Percentiles rank a stretch among this genome's conserved stretches.
These are phyloP conservation scores for Fusarium sp. DNA, from an alignment of 2,329 filamentous ascomycete species.

Conservation along the genomic window DNA sequence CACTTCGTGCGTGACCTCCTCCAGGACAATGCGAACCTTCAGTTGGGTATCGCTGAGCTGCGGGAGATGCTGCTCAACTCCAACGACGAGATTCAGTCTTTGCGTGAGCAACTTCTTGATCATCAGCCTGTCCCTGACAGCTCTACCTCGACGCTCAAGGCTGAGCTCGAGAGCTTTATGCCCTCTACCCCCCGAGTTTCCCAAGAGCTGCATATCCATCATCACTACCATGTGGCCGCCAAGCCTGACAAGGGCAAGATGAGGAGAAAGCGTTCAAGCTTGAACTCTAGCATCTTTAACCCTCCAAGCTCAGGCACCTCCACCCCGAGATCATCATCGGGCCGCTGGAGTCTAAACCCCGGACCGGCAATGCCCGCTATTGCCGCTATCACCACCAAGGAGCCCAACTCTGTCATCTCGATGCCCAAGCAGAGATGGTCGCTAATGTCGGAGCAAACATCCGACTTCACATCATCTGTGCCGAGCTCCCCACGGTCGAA, in stretches of 20 bases:
- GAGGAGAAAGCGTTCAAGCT: conserved; percentile 78
- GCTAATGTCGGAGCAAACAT: conserved; percentile 63
- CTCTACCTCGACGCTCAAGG: conserved; percentile 69
- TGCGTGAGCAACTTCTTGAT: conserved; percentile 83
- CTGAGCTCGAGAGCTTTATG: conserved; percentile 74
- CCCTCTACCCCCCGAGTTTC: conserved; percentile 54
- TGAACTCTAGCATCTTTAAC: conserved; percentile 72
- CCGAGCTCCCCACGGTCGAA: conserved; percentile 86
- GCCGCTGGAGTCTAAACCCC: conserved; percentile 52
- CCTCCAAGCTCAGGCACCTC: conserved; percentile 59
- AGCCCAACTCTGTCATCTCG: conserved; percentile 64
- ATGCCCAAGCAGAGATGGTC: conserved; percentile 70
- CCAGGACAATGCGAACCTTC: conserved; percentile 93
- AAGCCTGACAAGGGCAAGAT: conserved; percentile 72
- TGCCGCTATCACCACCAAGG: conserved; percentile 56
- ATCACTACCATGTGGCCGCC: conserved; percentile 85
- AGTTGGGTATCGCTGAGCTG: conserved; percentile 90
- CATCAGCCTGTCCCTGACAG: conserved; percentile 76
- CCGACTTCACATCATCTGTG: conserved; percentile 78
- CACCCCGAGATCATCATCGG: conserved; percentile 55
- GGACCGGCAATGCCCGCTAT: conserved; percentile 55
- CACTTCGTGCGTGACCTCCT: conserved; percentile 97
- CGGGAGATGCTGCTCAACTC: conserved; percentile 91
- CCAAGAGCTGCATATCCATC: conserved; percentile 90
- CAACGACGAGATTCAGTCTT: conserved; percentile 90